Evolutionary conservation across 2,329 filamentous ascomycete genomes (phyloP).

Genomic region (Fusarium brevicatenulatum): DNA sequence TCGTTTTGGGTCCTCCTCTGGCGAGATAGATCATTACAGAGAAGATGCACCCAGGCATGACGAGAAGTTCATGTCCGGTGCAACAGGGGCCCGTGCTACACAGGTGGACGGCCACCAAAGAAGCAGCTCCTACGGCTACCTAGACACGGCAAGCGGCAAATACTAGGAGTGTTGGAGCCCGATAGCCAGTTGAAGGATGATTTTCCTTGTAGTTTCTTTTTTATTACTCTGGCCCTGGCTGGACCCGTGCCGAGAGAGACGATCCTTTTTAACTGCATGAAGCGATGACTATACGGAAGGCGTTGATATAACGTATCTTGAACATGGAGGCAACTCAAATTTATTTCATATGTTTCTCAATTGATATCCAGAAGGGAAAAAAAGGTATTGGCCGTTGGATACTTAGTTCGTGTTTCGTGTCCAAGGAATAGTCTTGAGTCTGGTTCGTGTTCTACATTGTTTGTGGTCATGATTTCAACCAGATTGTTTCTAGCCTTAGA

Average conservation of each 20-base stretch:
- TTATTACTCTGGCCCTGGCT: constrained; percentile 41
- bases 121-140: constrained; percentile 50
- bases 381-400: constrained; percentile 2
- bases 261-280: constrained; percentile 39
- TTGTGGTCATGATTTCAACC: constrained; percentile 38
- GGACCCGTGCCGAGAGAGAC: constrained; percentile 42
- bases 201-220: constrained; percentile 28
- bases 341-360: constrained; percentile 29
- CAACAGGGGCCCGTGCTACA: constrained; percentile 37
- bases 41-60: constrained; percentile 30
- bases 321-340: constrained; percentile 30
- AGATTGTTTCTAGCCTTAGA: constrained; percentile 36
- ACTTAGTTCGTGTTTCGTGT: constrained; percentile 1
- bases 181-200: constrained; percentile 20
- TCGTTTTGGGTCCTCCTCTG: constrained; percentile 43
- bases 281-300: constrained; percentile 26
- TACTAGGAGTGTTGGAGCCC: constrained; percentile 38
- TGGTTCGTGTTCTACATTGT: constrained; percentile 17
- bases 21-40: constrained; percentile 33
- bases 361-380: constrained; percentile 11
- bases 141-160: constrained; percentile 45
- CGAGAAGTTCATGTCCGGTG: constrained; percentile 46
- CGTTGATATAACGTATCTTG: constrained; percentile 28
- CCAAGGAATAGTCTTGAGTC: constrained; percentile 4
- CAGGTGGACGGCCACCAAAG: constrained; percentile 47